Percentiles rank a stretch among this genome's conserved stretches.
phyloP scores from a whole-genome alignment of 1,284 basidiomycete species.

The Cryptococcus depauperatus region DNA sequence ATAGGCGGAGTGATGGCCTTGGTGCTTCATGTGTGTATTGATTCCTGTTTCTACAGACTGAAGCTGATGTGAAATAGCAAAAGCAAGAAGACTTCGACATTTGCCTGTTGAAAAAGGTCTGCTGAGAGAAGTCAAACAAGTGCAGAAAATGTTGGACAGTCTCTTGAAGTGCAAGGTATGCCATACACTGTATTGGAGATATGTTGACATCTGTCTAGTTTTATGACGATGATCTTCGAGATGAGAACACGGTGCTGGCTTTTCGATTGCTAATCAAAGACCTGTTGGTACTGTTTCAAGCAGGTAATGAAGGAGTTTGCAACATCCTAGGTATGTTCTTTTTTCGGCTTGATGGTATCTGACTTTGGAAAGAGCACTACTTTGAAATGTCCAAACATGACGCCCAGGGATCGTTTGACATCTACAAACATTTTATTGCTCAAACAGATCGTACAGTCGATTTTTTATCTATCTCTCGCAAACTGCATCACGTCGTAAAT shows the following conservation, averaged over 20 bases:
- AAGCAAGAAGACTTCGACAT: conserved; percentile 65
- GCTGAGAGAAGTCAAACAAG: conserved; percentile 79
- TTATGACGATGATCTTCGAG: conserved; percentile 85
- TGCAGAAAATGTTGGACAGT: conserved; percentile 81
- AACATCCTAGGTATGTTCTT: conserved; percentile 69
- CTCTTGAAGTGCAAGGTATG: conserved; percentile 78
- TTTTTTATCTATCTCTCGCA: conserved; percentile 84
- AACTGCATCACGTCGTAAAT: conserved; percentile 84
- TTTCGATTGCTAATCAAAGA: conserved; percentile 96
- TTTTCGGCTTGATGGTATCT: neutral
- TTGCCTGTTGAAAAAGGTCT: conserved; percentile 96
- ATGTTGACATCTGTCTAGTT: conserved; percentile 52
- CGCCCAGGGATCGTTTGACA: conserved; percentile 71
- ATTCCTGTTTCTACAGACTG: neutral
- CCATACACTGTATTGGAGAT: neutral
- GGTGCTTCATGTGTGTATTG: conserved; percentile 35
- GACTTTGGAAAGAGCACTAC: conserved; percentile 68
- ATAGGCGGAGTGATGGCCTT: conserved; percentile 53
- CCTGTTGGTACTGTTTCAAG: conserved; percentile 88
- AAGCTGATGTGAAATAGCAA: conserved; percentile 16
- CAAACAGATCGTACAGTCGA: conserved; percentile 93
- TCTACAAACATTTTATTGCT: conserved; percentile 91
- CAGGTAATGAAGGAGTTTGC: conserved; percentile 95
- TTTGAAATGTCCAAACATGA: conserved; percentile 97
- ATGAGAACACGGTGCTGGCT: conserved; percentile 82